Evolutionary conservation across 1,284 basidiomycete genomes (phyloP).

Genomic region (Rhodotorula sp.): DNA sequence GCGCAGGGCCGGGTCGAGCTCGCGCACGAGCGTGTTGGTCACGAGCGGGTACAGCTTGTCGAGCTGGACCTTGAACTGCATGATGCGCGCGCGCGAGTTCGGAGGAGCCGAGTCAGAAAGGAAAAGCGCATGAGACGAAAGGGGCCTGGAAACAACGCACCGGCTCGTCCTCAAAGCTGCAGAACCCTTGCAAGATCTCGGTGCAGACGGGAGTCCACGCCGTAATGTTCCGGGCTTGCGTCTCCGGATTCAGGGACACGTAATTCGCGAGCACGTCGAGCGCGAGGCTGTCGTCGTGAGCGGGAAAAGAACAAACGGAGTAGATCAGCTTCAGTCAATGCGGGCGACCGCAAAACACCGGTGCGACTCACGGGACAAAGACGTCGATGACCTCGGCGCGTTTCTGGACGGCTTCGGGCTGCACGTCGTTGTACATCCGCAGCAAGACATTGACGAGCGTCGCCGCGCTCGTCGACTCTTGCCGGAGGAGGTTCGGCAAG

Average conservation of each 20-base stretch:
- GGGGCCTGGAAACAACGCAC: no score
- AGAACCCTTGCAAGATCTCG: constrained; percentile 87
- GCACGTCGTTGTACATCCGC: constrained; percentile 90
- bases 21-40: constrained; percentile 74
- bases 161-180: constrained; percentile 80
- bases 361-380: constrained; percentile 76
- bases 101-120: no score
- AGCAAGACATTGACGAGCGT: constrained; percentile 90
- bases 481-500: constrained; percentile 93
- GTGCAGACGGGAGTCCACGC: constrained; percentile 98
- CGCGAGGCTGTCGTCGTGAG: constrained; percentile 63
- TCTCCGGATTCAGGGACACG: constrained; percentile 82
- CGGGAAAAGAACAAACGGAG: not conserved
- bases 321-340: not conserved
- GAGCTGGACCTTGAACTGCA: constrained; percentile 75
- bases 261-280: constrained; percentile 88
- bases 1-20: constrained; percentile 75
- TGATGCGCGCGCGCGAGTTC: not conserved
- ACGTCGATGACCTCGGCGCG: constrained; percentile 80
- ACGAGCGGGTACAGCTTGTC: constrained; percentile 82
- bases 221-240: constrained; percentile 89
- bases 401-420: constrained; percentile 76
- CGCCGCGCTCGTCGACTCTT: constrained; percentile 94
- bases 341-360: constrained; percentile 7
- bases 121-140: no score